Percentiles rank a stretch among this genome's conserved stretches.
Conservation (phyloP, 164 flowering plant species). For the Macadamia tetraphylla region DNA sequence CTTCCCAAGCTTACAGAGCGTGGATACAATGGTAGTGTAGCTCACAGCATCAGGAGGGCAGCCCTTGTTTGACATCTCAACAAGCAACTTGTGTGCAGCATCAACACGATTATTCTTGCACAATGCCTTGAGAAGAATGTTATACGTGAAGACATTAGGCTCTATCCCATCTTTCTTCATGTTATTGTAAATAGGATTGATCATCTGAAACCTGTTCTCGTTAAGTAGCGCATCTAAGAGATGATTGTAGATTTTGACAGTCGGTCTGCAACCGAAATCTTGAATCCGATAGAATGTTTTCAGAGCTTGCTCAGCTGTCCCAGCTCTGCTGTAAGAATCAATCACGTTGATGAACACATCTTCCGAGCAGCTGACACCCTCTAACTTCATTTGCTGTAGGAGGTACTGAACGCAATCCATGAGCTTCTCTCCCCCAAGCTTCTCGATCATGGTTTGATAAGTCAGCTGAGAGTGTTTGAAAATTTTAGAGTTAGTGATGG, state of each 20-base stretch:
- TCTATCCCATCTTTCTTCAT: slow-evolving; percentile 80
- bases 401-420: slow-evolving; percentile 68
- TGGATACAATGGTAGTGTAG: slow-evolving; percentile 63
- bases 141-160: slow-evolving; percentile 74
- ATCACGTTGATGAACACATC: slow-evolving; percentile 56
- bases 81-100: slow-evolving; percentile 62
- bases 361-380: slow-evolving; percentile 55
- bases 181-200: slow-evolving; percentile 50
- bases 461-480: slow-evolving; percentile 71
- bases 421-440: slow-evolving; percentile 44
- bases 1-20: slow-evolving; percentile 60
- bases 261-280: slow-evolving; percentile 66
- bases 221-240: slow-evolving; percentile 67
- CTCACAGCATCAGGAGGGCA: slow-evolving; percentile 72
- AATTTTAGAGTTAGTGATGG: slow-evolving; percentile 36
- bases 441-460: slow-evolving; percentile 58
- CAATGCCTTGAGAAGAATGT: slow-evolving; percentile 80
- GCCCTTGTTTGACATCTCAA: slow-evolving; percentile 67
- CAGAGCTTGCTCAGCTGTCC: slow-evolving; percentile 61
- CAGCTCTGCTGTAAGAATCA: slow-evolving; percentile 35
- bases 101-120: slow-evolving; percentile 67
- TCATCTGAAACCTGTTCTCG: slow-evolving; percentile 66
- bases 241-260: slow-evolving; percentile 75
- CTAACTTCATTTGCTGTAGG: slow-evolving; percentile 77
- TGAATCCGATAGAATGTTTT: slow-evolving; percentile 64